These are phyloP conservation scores for Coemansia sp. DNA, from an alignment of 192 early-diverging fungal genomes.

Conservation along the genomic window DNA sequence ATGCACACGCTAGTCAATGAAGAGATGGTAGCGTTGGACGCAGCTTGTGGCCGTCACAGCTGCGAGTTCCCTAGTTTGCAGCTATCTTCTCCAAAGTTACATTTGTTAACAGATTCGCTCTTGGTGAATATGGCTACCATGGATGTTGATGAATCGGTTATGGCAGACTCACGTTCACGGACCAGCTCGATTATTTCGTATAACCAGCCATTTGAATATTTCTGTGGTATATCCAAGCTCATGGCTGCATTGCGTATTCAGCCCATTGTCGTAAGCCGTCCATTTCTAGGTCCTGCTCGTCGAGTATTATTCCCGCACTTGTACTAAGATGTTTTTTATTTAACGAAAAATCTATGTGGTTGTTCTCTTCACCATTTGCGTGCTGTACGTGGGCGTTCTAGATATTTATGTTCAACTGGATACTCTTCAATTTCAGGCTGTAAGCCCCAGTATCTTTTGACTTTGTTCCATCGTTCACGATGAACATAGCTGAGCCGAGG, in stretches of 20 bases:
- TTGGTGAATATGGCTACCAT: conserved; percentile 13
- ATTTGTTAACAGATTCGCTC: not conserved
- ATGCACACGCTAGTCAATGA: conserved; percentile 15
- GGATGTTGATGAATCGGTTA: conserved; percentile 34
- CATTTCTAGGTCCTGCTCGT: conserved; percentile 35
- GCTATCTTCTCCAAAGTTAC: not conserved
- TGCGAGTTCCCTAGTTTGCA: conserved; percentile 3
- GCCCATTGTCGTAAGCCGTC: conserved; percentile 42
- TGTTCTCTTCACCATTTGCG: conserved; percentile 10
- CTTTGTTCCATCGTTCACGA: conserved; percentile 30
- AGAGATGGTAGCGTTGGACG: not conserved
- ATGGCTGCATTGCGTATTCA: conserved; percentile 32
- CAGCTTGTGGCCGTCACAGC: not conserved
- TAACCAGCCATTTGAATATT: conserved; percentile 15
- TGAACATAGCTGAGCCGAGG: conserved; percentile 39
- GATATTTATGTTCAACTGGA: conserved; percentile 7
- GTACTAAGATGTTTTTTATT: conserved; percentile 11
- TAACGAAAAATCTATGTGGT: conserved; percentile 1
- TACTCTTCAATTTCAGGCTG: conserved; percentile 41
- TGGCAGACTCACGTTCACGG: conserved; percentile 23
- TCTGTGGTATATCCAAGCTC: conserved; percentile 24
- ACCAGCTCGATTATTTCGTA: conserved; percentile 19
- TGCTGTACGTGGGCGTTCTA: conserved; percentile 8
- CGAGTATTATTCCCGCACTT: conserved; percentile 35
- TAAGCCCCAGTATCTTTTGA: conserved; percentile 39